These are phyloP conservation scores for Pseudoneurospora amorphoporcata DNA, from an alignment of 495 filamentous ascomycete genomes.

Conservation along the genomic window DNA sequence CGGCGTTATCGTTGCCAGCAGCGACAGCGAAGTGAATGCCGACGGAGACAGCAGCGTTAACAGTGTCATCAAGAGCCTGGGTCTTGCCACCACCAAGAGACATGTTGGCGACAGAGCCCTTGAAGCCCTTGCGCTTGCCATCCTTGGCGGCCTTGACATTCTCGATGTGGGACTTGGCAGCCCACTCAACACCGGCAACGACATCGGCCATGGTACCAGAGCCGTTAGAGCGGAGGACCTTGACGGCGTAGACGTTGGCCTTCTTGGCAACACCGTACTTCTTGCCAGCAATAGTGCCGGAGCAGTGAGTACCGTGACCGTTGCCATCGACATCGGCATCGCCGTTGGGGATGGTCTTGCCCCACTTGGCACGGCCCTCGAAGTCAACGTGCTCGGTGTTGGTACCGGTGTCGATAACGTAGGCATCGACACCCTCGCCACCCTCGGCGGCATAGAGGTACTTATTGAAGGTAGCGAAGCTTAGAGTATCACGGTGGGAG, in stretches of 20 bases:
- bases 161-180: slow-evolving; percentile 66
- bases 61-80: slow-evolving; percentile 73
- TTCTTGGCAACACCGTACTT: slow-evolving; percentile 99
- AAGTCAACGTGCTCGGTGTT: slow-evolving; percentile 93
- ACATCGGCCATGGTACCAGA: slow-evolving; percentile 98
- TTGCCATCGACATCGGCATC: slow-evolving; percentile 93
- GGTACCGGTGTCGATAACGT: slow-evolving; percentile 97
- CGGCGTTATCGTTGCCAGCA: slow-evolving; percentile 95
- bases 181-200: slow-evolving; percentile 95
- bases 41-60: slow-evolving; percentile 83
- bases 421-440: slow-evolving; percentile 97
- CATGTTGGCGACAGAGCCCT: slow-evolving; percentile 99
- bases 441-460: slow-evolving; percentile 86
- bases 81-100: slow-evolving; percentile 96
- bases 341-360: slow-evolving; percentile 80
- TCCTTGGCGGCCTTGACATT: slow-evolving; percentile 65
- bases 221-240: slow-evolving; percentile 94
- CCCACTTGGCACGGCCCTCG: slow-evolving; percentile 89
- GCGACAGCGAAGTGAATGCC: slow-evolving; percentile 97
- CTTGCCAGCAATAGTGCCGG: slow-evolving; percentile 92
- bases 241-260: slow-evolving; percentile 91
- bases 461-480: slow-evolving; percentile 93
- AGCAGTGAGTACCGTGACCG: slow-evolving; percentile 98
- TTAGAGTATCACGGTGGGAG: slow-evolving; percentile 79
- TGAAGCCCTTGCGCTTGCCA: slow-evolving; percentile 87